Evolutionary conservation across 805 yeast genomes (phyloP).

Genomic region (Yarrowia bubula): DNA sequence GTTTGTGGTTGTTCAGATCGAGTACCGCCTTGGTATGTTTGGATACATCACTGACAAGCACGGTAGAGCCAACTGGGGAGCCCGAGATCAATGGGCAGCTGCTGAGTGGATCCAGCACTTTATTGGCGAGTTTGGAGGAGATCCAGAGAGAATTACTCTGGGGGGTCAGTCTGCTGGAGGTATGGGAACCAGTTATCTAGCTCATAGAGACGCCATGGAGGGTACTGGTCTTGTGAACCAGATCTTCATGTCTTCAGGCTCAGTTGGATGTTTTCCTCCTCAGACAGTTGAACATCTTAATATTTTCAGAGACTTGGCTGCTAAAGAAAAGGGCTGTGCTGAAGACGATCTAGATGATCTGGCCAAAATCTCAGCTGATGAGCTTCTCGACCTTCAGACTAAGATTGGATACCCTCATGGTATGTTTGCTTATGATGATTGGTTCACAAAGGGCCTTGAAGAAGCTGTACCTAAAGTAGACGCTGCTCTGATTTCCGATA

Average conservation of each 20-base stretch:
- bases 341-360: not conserved
- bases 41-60: slow-evolving; percentile 40
- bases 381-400: not conserved
- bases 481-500: not conserved
- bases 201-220: slow-evolving; percentile 1
- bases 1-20: slow-evolving; percentile 36
- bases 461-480: not conserved
- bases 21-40: slow-evolving; percentile 41
- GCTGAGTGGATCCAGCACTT: slow-evolving; percentile 42
- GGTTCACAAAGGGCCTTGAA: slow-evolving; percentile 6
- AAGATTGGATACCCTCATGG: slow-evolving; percentile 3
- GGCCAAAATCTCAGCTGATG: not conserved
- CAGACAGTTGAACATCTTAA: not conserved
- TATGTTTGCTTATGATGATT: not conserved
- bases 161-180: slow-evolving; percentile 45
- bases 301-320: not conserved
- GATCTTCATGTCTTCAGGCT: slow-evolving; percentile 5
- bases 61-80: slow-evolving; percentile 40
- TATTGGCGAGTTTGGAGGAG: slow-evolving; percentile 43
- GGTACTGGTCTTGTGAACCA: not conserved
- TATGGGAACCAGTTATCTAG: slow-evolving; percentile 1
- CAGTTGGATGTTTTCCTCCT: slow-evolving; percentile 1
- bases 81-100: slow-evolving; percentile 42
- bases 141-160: slow-evolving; percentile 40
- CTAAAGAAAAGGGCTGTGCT: not conserved